Evolutionary conservation across 108 stramenopile species (phyloP).

Genomic region (Epipyxis sp.): DNA sequence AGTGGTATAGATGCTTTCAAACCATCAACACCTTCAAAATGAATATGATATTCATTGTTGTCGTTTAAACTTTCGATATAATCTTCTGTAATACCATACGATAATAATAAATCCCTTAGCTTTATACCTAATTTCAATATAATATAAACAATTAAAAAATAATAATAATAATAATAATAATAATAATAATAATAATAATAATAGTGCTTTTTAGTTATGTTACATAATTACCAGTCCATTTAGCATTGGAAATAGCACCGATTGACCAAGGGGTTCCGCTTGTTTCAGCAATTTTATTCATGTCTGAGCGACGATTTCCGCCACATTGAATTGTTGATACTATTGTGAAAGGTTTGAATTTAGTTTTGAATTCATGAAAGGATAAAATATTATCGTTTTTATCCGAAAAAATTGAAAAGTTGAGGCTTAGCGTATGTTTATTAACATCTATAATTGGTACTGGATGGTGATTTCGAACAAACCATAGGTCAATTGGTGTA

Average conservation of each 20-base stretch:
- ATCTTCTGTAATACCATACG: conserved; percentile 41
- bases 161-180: no score
- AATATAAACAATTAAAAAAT: no score
- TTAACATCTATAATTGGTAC: conserved; percentile 67
- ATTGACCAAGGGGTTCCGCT: conserved; percentile 82
- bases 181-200: no score
- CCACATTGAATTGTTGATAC: conserved; percentile 87
- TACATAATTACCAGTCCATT: no score
- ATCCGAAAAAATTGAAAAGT: no score
- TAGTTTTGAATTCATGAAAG: conserved; percentile 62
- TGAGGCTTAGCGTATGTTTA: no score
- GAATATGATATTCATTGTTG: no score
- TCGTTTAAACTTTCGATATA: no score
- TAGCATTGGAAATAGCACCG: conserved; percentile 85
- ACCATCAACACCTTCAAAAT: conserved; percentile 75
- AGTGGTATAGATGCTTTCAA: conserved; percentile 75
- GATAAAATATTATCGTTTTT: no score
- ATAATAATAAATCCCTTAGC: conserved; percentile 68
- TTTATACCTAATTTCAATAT: no score
- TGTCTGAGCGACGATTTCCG: conserved; percentile 87
- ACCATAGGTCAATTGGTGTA: conserved; percentile 70
- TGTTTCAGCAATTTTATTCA: conserved; percentile 65
- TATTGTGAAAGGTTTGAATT: conserved; percentile 65
- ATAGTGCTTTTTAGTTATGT: no score
- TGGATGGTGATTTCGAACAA: conserved; percentile 71